Conservation (phyloP, 495 filamentous ascomycete species). For the Emericellopsis terricola region DNA sequence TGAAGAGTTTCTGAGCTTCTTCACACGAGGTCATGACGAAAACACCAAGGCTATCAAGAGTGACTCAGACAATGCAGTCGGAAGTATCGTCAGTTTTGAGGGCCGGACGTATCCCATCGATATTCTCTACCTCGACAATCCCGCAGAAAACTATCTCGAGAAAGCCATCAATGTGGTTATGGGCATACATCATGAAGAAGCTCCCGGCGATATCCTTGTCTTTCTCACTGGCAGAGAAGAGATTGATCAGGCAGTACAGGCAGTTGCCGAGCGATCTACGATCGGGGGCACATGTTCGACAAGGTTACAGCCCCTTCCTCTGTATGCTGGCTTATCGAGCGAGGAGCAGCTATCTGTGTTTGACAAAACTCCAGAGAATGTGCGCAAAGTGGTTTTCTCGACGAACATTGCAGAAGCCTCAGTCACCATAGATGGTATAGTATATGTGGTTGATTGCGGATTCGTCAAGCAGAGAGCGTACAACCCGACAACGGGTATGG, state of each 20-base stretch:
- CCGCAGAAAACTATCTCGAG: conserved; percentile 79
- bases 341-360: conserved; percentile 92
- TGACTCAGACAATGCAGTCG: conserved; percentile 14
- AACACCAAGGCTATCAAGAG: conserved; percentile 21
- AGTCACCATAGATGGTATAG: conserved; percentile 83
- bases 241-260: conserved; percentile 66
- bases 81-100: conserved; percentile 73
- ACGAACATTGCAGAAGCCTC: conserved; percentile 96
- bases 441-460: conserved; percentile 84
- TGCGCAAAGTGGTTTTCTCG: conserved; percentile 79
- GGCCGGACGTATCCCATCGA: conserved; percentile 89
- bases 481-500: conserved; percentile 77
- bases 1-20: conserved; percentile 74
- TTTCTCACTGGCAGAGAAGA: conserved; percentile 91
- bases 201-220: conserved; percentile 77
- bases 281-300: conserved; percentile 53
- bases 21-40: conserved; percentile 23
- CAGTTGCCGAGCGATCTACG: conserved; percentile 60
- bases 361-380: conserved; percentile 67
- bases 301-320: conserved; percentile 56
- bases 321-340: conserved; percentile 77
- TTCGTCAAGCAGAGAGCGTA: conserved; percentile 85
- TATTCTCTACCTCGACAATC: conserved; percentile 62
- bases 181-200: conserved; percentile 79
- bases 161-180: conserved; percentile 75